phyloP scores from a whole-genome alignment of 1,284 basidiomycete species.

The Fomitopsis betulina region DNA sequence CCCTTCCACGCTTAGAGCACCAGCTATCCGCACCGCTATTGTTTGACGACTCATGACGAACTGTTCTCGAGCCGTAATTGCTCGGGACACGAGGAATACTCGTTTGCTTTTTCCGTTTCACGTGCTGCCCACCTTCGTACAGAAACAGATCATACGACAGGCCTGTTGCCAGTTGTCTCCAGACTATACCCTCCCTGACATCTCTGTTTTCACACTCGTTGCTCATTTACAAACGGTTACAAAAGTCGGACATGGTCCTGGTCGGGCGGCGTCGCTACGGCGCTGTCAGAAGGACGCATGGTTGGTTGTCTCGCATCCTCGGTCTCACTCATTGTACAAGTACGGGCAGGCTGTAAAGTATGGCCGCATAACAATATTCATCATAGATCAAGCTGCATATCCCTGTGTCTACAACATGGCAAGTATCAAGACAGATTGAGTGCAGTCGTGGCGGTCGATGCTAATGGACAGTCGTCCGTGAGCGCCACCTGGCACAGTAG shows the following conservation, averaged over 20 bases:
- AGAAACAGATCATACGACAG: conserved; percentile 14
- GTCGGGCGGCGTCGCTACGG: conserved; percentile 22
- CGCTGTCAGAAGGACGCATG: conserved; percentile 28
- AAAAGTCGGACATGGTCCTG: conserved; percentile 20
- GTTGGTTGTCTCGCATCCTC: conserved; percentile 29
- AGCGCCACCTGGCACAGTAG: too few relatives aligned
- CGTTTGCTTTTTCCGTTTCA: conserved; percentile 11
- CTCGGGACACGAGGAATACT: conserved; percentile 19
- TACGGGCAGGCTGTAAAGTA: conserved; percentile 36
- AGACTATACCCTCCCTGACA: conserved; percentile 17
- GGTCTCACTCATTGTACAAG: conserved; percentile 36
- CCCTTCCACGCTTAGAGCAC: conserved; percentile 63
- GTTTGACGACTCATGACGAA: conserved; percentile 23
- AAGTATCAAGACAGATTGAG: not conserved
- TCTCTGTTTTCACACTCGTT: conserved; percentile 17
- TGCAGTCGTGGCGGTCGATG: not conserved
- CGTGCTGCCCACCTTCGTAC: conserved; percentile 12
- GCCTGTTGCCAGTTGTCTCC: conserved; percentile 7
- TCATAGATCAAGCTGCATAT: conserved; percentile 29
- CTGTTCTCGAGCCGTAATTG: conserved; percentile 17
- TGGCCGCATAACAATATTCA: conserved; percentile 24
- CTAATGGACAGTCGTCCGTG: not conserved
- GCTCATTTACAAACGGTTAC: conserved; percentile 12
- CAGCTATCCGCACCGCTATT: conserved; percentile 17
- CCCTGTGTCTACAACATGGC: too few relatives aligned